A percentile compares a stretch with the other conserved stretches of the same genome.
phyloP scores from a whole-genome alignment of 2,329 filamentous ascomycete species.

The Sporothrix variecibatus region DNA sequence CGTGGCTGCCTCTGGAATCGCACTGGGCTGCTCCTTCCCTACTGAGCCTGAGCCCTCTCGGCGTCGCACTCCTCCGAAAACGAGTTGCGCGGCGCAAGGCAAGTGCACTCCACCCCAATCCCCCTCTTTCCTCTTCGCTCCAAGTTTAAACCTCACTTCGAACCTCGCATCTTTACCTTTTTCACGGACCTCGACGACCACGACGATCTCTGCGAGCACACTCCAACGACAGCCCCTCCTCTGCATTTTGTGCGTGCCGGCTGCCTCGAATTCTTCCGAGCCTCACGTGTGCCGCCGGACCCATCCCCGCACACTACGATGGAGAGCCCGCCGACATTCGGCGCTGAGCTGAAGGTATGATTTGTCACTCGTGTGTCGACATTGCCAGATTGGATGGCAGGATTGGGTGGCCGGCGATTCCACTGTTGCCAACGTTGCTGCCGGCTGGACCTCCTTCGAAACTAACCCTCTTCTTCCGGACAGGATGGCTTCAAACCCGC shows the following conservation, averaged over 20 bases:
- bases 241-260: constrained; percentile 20
- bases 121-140: neutral
- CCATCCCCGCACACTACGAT: constrained; percentile 57
- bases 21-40: neutral
- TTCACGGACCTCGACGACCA: neutral
- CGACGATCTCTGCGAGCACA: neutral
- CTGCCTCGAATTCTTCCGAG: neutral
- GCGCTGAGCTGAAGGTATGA: constrained; percentile 85
- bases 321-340: constrained; percentile 83
- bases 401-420: neutral
- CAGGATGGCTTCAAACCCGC: constrained; percentile 97
- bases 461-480: neutral
- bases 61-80: constrained; percentile 15
- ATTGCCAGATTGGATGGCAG: neutral
- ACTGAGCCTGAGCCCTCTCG: neutral
- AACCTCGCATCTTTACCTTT: neutral
- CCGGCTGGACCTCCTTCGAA: neutral
- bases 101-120: neutral
- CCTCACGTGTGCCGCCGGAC: constrained; percentile 3
- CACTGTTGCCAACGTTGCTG: neutral
- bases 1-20: neutral
- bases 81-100: constrained; percentile 9
- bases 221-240: neutral
- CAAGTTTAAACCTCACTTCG: neutral
- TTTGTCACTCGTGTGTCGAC: too few relatives aligned